Percentiles rank a stretch among this genome's conserved stretches.
Conservation (phyloP, 768 basidiomycete species). For the Holtermannia corniformis region DNA sequence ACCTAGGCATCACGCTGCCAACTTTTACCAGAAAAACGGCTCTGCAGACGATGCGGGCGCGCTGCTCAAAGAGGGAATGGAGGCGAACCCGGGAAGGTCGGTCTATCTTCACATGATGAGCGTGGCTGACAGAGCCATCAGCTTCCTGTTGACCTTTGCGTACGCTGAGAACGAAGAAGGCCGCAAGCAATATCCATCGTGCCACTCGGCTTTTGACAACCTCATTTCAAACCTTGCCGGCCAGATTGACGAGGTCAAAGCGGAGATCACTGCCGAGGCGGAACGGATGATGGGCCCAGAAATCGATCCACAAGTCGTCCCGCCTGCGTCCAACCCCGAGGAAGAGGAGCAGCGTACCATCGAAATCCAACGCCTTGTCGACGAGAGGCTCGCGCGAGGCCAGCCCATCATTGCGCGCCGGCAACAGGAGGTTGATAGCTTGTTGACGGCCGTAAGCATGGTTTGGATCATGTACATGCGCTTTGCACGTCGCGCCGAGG, state of each 20-base stretch:
- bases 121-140: constrained; percentile 35
- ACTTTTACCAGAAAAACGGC: constrained; percentile 64
- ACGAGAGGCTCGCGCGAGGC: constrained; percentile 36
- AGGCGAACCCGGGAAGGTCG: constrained; percentile 75
- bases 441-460: constrained; percentile 65
- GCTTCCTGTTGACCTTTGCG: constrained; percentile 84
- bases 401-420: constrained; percentile 27
- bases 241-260: constrained; percentile 34
- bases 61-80: constrained; percentile 73
- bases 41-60: constrained; percentile 70
- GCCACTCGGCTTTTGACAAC: constrained; percentile 61
- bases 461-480: constrained; percentile 75
- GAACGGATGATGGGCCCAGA: constrained; percentile 44
- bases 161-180: constrained; percentile 64
- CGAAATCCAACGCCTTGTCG: constrained; percentile 39
- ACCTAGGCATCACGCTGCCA: constrained; percentile 78
- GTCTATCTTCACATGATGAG: constrained; percentile 5
- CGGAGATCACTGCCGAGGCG: constrained; percentile 33
- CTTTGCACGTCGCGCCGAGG: constrained; percentile 74
- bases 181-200: constrained; percentile 56
- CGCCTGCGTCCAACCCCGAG: constrained; percentile 8
- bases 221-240: constrained; percentile 58
- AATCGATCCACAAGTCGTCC: constrained; percentile 14
- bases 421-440: constrained; percentile 45
- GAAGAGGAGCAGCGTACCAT: constrained; percentile 40